phyloP scores from a whole-genome alignment of 2,329 filamentous ascomycete species.

The Podosphaera fusca region DNA sequence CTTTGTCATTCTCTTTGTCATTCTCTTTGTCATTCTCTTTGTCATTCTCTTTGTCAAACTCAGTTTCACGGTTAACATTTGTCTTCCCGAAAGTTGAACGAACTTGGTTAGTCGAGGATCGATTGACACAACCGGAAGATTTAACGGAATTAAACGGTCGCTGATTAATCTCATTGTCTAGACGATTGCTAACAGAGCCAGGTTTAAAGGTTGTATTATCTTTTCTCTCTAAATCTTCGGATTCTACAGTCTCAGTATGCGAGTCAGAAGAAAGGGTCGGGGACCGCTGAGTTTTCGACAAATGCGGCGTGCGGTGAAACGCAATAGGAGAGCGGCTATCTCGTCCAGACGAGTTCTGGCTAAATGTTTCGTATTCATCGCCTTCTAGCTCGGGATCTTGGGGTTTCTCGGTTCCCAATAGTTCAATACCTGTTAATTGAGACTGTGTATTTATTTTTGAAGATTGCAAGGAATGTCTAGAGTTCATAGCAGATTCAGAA shows the following conservation, averaged over 20 bases:
- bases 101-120: background rate
- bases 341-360: constrained; percentile 8
- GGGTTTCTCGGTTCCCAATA: background rate
- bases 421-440: constrained; percentile 2
- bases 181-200: too few species aligned
- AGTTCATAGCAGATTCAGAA: background rate
- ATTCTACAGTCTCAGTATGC: background rate
- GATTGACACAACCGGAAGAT: background rate
- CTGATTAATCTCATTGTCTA: too few species aligned
- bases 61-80: too few species aligned
- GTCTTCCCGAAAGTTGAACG: background rate
- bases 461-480: background rate
- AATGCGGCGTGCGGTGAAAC: constrained; percentile 6
- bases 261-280: background rate
- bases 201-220: too few species aligned
- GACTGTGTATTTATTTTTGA: background rate
- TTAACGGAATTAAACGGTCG: too few species aligned
- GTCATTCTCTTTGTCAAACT: too few species aligned
- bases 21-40: too few species aligned
- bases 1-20: too few species aligned
- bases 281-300: background rate
- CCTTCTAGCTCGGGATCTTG: background rate
- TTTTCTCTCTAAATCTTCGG: background rate
- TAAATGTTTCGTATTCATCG: constrained; percentile 4
- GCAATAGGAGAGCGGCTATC: constrained; percentile 14